phyloP scores from a whole-genome alignment of 1,284 basidiomycete genomes.

The Crepidotus sp. region DNA sequence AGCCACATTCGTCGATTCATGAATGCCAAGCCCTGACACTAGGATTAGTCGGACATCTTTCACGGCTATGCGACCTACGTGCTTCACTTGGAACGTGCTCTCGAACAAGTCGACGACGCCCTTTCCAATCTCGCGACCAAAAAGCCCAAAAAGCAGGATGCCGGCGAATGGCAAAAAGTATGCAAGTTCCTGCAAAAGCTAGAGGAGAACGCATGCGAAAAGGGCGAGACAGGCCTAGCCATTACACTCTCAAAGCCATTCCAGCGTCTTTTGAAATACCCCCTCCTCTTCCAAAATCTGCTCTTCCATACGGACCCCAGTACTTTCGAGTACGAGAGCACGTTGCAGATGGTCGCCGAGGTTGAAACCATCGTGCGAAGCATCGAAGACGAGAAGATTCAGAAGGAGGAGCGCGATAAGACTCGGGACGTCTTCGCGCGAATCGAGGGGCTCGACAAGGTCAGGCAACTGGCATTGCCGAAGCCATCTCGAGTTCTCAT shows the following conservation, averaged over 20 bases:
- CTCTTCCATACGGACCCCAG: slow-evolving; percentile 94
- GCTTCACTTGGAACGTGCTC: slow-evolving; percentile 80
- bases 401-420: slow-evolving; percentile 90
- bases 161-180: slow-evolving; percentile 67
- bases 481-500: slow-evolving; percentile 84
- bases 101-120: slow-evolving; percentile 79
- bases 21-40: slow-evolving; percentile 17
- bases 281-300: slow-evolving; percentile 95
- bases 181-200: slow-evolving; percentile 64
- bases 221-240: slow-evolving; percentile 86
- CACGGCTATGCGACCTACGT: slow-evolving; percentile 89
- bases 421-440: slow-evolving; percentile 91
- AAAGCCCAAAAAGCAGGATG: slow-evolving; percentile 72
- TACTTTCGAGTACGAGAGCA: slow-evolving; percentile 94
- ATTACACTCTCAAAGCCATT: slow-evolving; percentile 96
- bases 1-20: slow-evolving; percentile 28
- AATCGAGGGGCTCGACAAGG: slow-evolving; percentile 91
- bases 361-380: slow-evolving; percentile 92
- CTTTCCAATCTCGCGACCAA: slow-evolving; percentile 60
- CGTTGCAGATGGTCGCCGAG: slow-evolving; percentile 92
- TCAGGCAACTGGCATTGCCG: slow-evolving; percentile 78
- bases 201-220: slow-evolving; percentile 73
- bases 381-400: slow-evolving; percentile 96
- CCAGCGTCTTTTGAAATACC: slow-evolving; percentile 94
- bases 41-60: slow-evolving; percentile 76